Base-by-base conservation (phyloP, 1,284 basidiomycete species). In the Microbotryomycetes sp. region DNA sequence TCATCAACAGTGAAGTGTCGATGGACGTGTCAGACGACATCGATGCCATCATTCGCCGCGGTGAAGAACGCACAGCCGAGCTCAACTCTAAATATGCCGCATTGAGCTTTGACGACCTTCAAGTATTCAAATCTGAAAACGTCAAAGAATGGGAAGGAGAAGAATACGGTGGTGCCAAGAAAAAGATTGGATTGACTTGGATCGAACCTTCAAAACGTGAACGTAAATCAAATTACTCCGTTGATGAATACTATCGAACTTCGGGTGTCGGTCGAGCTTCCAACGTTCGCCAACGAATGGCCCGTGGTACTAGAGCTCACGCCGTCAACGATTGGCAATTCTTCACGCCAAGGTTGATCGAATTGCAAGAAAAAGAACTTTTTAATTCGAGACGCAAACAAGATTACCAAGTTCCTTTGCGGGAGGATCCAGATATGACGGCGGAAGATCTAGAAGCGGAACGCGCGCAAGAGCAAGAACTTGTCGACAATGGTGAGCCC, bases 171-270 rank as follows among this genome's bases (percentile, higher is more conserved):
- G 56, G 60, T 2, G 50, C 53, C 28, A 83, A 83, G 69, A 92
- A 89, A 78, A 74, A 79, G 6, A 80, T 91, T 68, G 85, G 85
- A 69, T 79, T 89, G 73, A 86, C 87, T 68, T 85, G 92, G 75
- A 86, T 98, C 52, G 91, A 94, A 59, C 82, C 96, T 19, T 90
- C 89, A 47, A 98, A 98, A 79, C 85, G 96, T 28, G 94, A 98
- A 77, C 85, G 94, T 58, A 97, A 97, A 78, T 83, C 85, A 58
- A 97, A 97, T 75, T 97, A 98, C 77, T 92, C 89, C 1, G 90
- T 97, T 56, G 76, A 77, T 63, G 71, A 70, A 55, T 77, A 77
- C 66, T 71, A 70, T 59, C 61, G 60, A 42, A 12, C 36, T 9
- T 42, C 36, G 9, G 36, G 36, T 19, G 36, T 42, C 36, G 36